Evolutionary conservation across 2,329 filamentous ascomycete genomes (phyloP), one percentile per base, ranked within the genome.

Genomic region (Alternaria longipes): DNA sequence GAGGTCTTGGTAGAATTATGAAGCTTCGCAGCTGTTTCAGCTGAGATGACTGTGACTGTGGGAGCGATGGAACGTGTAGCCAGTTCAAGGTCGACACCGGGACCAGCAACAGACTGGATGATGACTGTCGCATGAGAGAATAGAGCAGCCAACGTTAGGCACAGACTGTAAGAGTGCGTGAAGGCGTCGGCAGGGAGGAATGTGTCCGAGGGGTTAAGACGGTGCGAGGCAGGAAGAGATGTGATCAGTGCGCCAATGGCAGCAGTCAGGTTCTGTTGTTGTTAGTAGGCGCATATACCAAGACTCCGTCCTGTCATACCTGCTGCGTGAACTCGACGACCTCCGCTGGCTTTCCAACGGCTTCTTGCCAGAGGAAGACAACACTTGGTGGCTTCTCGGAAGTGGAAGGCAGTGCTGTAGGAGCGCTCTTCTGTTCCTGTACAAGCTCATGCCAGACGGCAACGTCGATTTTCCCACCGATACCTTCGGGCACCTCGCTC

Each of bases 391-490:
- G 78, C 28, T 79, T 80, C 24, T 84, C 85, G 41, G 89, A 86
- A 52, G 86, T 80, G 9, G 85, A 80, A 1, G 92, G 92, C 12
- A 97, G 83, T 20, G 92, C 87, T 8, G 81, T 81, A 42, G 85
- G 86, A 38, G 86, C 84, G 40, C 63, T 67, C 60, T 71, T 55
- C 82, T 83, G 28, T 63, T 95, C 91, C 66, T 90, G 87, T 26
- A 97, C 82, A 54, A 98, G 86, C 61, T 97, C 92, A 73, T 97
- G 92, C 94, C 94, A 99, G 14, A 94, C 95, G n/a, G 89, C 87
- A 16, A 97, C 91, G 57, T 91, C 91, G 62, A 97, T 84, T 63
- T 85, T 89, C 59, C 90, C 87, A 16, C 90, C 90, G 58, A 90
- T 89, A 53, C 91, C 90, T 73, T 90, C 87, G 11, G 94, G 93